Evolutionary conservation across 805 yeast species (phyloP), one percentile per base, ranked within the genome.

Genomic region (Candida coleopterorum): DNA sequence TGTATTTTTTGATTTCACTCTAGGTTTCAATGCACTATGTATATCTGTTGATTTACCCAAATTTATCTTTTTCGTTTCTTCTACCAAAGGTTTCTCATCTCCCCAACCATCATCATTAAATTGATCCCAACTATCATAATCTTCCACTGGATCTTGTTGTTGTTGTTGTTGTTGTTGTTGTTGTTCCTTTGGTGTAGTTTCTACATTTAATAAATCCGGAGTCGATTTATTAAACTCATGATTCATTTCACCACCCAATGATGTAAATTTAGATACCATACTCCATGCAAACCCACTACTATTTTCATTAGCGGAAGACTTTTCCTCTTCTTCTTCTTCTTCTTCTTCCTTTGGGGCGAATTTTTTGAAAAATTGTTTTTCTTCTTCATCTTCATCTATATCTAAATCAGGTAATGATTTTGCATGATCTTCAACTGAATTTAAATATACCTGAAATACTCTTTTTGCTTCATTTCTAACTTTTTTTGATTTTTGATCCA

Each of bases 401-500:
- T 60, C 68, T 3, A 34, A 48, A 9, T 53, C 48, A 0, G 68
- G 65, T 29, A 67, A 52, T 2, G 55, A 42, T 2, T 55, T 48
- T 0, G 71, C 68, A 41, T 65, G 64, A 24, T 46, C 43, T 40
- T 68, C 72, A 10, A 68, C 72, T 2, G 60, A 45, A 10, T 56
- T 51, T 18, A 68, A 53, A 50, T 85, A 82, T 18, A 70, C 39
- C 18, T 81, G 79, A 45, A 90, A 79, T 0, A 87, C 72, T 30
- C 68, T 58, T 46, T 76, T 76, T 0, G 96, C 95, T 50, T 82
- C 85, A 0, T 58, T 58, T 41, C 97, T 69, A 3, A 90, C 89
- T 36, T 75, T 72, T 5, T 64, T 60, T 9, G 86, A 81, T 35
- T 56, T 60, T 37, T 70, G 72, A 56, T 93, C 97, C 52, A 90